Conservation (phyloP, 2,329 filamentous ascomycete species). For the Pezicula carpinea region DNA sequence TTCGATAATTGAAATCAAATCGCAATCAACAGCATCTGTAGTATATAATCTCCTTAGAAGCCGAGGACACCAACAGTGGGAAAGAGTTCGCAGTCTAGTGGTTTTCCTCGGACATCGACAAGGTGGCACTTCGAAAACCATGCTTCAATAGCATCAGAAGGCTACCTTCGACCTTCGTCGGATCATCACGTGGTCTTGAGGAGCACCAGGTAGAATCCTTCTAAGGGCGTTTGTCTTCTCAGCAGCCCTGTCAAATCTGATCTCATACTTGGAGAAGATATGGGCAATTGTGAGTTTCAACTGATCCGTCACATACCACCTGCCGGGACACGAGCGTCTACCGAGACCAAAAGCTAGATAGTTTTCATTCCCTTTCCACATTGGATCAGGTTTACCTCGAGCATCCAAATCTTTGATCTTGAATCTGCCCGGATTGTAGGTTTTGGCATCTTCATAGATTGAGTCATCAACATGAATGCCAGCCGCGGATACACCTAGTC, state of each 20-base stretch:
- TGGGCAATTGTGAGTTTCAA: constrained; percentile 1
- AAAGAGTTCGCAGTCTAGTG: not conserved
- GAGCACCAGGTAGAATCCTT: constrained; percentile 1
- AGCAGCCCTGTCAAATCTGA: constrained; percentile 1
- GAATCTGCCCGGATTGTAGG: constrained; percentile 1
- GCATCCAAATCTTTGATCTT: not conserved
- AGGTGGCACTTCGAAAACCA: not conserved
- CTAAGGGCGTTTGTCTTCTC: not conserved
- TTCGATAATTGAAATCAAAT: not conserved
- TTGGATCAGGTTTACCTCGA: constrained; percentile 1
- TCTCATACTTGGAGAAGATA: constrained; percentile 1
- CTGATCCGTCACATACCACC: constrained; percentile 2
- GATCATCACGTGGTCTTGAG: constrained; percentile 1
- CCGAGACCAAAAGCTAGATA: not conserved
- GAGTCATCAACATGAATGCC: constrained; percentile 1
- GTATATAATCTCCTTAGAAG: not conserved
- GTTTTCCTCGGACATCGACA: not conserved
- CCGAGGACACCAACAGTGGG: not conserved
- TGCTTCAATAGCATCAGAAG: not conserved
- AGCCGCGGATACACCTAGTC: constrained; percentile 1
- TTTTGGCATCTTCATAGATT: not conserved
- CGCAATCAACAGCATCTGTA: not conserved
- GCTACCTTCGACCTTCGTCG: not conserved
- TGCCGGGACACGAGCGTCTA: not conserved
- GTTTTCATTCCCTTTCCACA: constrained; percentile 2